Percentiles rank a stretch among this genome's conserved stretches.
These are phyloP conservation scores for Kodamaea hsintzibuensis DNA, from an alignment of 805 yeast species.

Conservation along the genomic window DNA sequence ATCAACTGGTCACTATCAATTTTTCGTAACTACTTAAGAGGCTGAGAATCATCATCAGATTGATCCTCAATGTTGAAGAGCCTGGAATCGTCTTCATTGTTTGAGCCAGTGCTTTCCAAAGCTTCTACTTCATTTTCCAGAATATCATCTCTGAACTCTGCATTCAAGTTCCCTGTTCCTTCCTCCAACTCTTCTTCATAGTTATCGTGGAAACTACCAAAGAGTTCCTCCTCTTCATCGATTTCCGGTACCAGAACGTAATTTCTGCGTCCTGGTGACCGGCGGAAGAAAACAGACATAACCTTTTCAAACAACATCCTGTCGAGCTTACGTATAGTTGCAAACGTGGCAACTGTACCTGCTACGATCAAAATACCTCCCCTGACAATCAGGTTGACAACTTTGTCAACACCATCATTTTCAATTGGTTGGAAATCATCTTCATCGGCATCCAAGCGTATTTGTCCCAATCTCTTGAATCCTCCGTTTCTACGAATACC, in stretches of 20 bases:
- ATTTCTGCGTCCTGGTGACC: slow-evolving; percentile 40
- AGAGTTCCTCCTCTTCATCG: slow-evolving; percentile 41
- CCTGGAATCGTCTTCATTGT: slow-evolving; percentile 21
- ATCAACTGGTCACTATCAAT: background rate
- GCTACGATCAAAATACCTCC: slow-evolving; percentile 55
- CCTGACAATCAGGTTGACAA: slow-evolving; percentile 58
- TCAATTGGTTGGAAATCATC: slow-evolving; percentile 60
- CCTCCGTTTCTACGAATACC: slow-evolving; percentile 82
- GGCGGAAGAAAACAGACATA: slow-evolving; percentile 30
- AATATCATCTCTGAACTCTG: slow-evolving; percentile 20
- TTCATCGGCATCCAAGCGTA: slow-evolving; percentile 73
- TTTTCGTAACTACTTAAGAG: slow-evolving; percentile 3
- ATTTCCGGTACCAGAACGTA: slow-evolving; percentile 43
- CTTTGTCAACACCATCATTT: slow-evolving; percentile 58
- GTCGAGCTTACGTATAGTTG: slow-evolving; percentile 36
- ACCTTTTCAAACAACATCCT: slow-evolving; percentile 32
- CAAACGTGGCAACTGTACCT: slow-evolving; percentile 35
- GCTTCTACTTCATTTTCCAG: slow-evolving; percentile 16
- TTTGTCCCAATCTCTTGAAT: slow-evolving; percentile 77
- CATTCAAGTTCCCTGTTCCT: slow-evolving; percentile 20
- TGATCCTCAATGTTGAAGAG: slow-evolving; percentile 36
- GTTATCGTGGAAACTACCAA: slow-evolving; percentile 42
- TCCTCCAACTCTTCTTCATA: slow-evolving; percentile 39
- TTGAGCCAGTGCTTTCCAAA: background rate
- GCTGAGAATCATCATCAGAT: slow-evolving; percentile 4